A percentile compares a stretch with the other conserved stretches of the same genome.
Conservation (phyloP, 805 yeast genomes). For the Ogataea methylovora region DNA sequence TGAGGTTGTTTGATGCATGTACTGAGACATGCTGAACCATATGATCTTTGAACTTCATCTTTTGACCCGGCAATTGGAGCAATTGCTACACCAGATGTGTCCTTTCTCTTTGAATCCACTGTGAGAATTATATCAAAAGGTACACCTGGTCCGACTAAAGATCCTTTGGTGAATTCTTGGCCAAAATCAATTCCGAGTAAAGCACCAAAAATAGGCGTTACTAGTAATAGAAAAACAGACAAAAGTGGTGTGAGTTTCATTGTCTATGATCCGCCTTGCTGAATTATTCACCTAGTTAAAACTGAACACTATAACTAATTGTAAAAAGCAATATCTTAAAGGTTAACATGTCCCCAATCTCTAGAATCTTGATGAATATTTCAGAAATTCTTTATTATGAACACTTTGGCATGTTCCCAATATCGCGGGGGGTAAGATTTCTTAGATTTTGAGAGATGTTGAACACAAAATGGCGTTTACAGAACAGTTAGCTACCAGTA, state of each 20-base stretch:
- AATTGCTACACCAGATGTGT: slow-evolving; percentile 69
- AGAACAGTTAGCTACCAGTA: too few species aligned
- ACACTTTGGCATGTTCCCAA: too few species aligned
- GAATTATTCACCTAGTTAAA: too few species aligned
- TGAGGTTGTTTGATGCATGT: slow-evolving; percentile 69
- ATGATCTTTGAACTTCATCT: slow-evolving; percentile 57
- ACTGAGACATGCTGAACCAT: slow-evolving; percentile 69
- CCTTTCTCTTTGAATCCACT: slow-evolving; percentile 88
- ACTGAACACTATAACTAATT: too few species aligned
- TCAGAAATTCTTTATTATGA: too few species aligned
- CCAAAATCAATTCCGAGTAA: slow-evolving; percentile 88
- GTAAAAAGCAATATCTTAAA: slow-evolving; percentile 1
- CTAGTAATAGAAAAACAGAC: slow-evolving; percentile 15
- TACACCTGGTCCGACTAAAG: slow-evolving; percentile 83
- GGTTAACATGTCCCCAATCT: too few species aligned
- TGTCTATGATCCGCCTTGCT: neutral
- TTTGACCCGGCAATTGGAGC: slow-evolving; percentile 28
- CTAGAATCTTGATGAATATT: too few species aligned
- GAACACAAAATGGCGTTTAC: too few species aligned
- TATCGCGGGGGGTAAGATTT: too few species aligned
- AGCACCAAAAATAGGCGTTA: slow-evolving; percentile 37
- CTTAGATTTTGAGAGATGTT: too few species aligned
- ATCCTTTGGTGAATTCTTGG: slow-evolving; percentile 79
- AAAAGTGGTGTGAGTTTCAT: neutral
- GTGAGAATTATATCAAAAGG: slow-evolving; percentile 84